Base-by-base conservation (phyloP, 345 rosid species). In the Isatis tinctoria region DNA sequence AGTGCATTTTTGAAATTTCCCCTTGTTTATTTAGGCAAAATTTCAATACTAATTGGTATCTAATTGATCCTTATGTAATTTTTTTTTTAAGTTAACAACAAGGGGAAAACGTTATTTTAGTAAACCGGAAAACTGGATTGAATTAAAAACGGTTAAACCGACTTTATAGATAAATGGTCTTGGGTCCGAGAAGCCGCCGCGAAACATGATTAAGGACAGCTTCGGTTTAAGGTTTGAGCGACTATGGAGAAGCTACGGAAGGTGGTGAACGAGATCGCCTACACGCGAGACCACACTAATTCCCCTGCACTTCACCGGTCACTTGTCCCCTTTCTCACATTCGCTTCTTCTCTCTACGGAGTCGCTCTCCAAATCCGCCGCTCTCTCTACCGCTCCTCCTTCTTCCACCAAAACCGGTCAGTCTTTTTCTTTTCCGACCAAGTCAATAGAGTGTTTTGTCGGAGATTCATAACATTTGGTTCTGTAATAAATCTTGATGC, bases 201-300 rank as follows among this genome's bases (percentile, higher is more conserved):
- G 53, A 48, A 48, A 47, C 52, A 9, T 47, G 52, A 16, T 45
- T 22, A 16, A 20, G 4, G 4, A 18, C 12, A 45, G 51, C 10
- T 16, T 45, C 57, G 22, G 52, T 53, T 53, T 30, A 49, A n/a
- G 44, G 14, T 13, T 41, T 41, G 16, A 41, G 24, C 10, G 51
- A 17, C 49, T 16, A 86, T 87, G 90, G 93, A 87, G 83, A 88
- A 75, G 75, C 76, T 84, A 76, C 56, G 82, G 53, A 81, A 74
- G 53, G 73, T 69, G 9, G 89, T 84, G 82, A 84, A 72, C 27
- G 90, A 87, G 71, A 85, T 90, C 69, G 90, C 93, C 75, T 88
- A 84, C 81, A 27, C 86, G 28, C 83, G 76, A 73, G 79, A 84
- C 74, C 82, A 68, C 65, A 24, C 39, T n/a, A 74, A 73, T 52